These are phyloP conservation scores for Mycena polygramma DNA, from an alignment of 768 basidiomycete species.

Conservation along the genomic window DNA sequence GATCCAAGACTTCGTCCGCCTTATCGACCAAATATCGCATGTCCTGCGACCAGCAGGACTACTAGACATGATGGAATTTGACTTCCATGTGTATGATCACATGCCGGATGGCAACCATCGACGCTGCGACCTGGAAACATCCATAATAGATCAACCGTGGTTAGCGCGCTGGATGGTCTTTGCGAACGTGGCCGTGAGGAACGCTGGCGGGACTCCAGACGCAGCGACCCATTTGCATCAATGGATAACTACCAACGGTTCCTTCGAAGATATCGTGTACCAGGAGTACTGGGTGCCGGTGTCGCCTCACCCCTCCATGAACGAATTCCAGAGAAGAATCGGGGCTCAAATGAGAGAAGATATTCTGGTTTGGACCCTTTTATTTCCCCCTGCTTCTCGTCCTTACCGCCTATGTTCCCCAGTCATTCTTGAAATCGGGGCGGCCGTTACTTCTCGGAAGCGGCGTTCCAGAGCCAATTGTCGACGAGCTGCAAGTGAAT, in stretches of 20 bases:
- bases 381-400: not conserved
- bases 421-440: slow-evolving; percentile 77
- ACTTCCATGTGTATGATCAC: slow-evolving; percentile 73
- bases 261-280: slow-evolving; percentile 71
- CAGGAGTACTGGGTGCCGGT: slow-evolving; percentile 75
- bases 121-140: slow-evolving; percentile 57
- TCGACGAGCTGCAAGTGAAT: slow-evolving; percentile 67
- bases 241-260: slow-evolving; percentile 68
- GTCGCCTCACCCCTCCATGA: slow-evolving; percentile 64
- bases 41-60: slow-evolving; percentile 81
- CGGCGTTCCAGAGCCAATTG: slow-evolving; percentile 66
- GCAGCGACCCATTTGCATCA: slow-evolving; percentile 68
- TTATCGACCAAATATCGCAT: slow-evolving; percentile 76
- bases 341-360: slow-evolving; percentile 69
- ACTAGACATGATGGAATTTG: slow-evolving; percentile 75
- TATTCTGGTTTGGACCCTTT: slow-evolving; percentile 56
- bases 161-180: slow-evolving; percentile 73
- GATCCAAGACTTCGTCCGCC: slow-evolving; percentile 75
- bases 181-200: slow-evolving; percentile 63
- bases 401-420: slow-evolving; percentile 19
- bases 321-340: slow-evolving; percentile 51
- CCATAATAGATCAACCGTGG: slow-evolving; percentile 66
- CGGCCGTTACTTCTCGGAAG: slow-evolving; percentile 77
- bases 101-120: slow-evolving; percentile 65
- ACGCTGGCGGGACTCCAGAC: slow-evolving; percentile 72